Base-by-base conservation (phyloP, 495 filamentous ascomycete genomes). In the Tuber magnatum region DNA sequence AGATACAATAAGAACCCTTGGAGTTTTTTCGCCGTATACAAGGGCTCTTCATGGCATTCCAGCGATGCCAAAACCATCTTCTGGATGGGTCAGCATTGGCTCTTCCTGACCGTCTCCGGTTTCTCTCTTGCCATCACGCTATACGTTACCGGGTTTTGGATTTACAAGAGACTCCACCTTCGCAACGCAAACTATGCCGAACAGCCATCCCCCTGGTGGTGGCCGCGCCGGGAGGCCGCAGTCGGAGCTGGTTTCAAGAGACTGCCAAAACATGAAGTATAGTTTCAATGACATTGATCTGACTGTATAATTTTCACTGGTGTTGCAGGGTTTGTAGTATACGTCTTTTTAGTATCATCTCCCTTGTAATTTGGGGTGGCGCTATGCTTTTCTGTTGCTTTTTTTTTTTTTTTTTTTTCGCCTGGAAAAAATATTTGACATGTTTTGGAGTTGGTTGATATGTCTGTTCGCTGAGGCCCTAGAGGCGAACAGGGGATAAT, bases 61-160 rank as follows among this genome's bases (percentile, higher is more conserved):
- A 88, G 87, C 74, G 92, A 94, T 79, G 92, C 92, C 14, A 85
- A 87, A 80, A 82, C 92, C 7, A 92, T 94, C 79, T 92, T 94
- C 83, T 94, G 92, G 91, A 92, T 94, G 89, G 89, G 88, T 20
- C 87, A 88, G 77, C 89, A 93, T 81, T 94, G 92, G 92, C 80
- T 92, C 72, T 84, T 92, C 74, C 85, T 94, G 40, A 93, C 92
- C 0, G 81, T 91, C 41, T 78, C 86, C 40, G 91, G 91, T 24
- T 91, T 92, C 78, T 73, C 86, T 41, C 76, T 91, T 41, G 89
- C 88, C 24, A 65, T 43, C 46, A 65, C 72, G 28, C 72, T 81
- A 18, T 82, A 82, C 56, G 35, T 69, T 22, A 44, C 65, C 22
- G 76, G 80, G 20, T 82, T 70, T 71, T 81, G 48, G 42, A 4